Conservation (phyloP, 2,329 filamentous ascomycete genomes). For the Anthostomella pinea region DNA sequence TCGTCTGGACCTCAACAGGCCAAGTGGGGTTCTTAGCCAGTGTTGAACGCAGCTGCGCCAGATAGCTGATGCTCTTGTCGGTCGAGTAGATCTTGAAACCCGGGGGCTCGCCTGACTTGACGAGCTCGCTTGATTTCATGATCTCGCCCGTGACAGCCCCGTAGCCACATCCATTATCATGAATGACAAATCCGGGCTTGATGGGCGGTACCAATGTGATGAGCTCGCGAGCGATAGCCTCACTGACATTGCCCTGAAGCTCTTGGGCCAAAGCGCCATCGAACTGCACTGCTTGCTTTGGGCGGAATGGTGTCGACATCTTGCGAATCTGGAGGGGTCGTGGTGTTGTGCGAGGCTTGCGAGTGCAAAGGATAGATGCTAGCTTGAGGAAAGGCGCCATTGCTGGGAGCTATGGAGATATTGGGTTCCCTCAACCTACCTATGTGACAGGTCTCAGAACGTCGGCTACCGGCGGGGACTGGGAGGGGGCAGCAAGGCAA, state of each 20-base stretch:
- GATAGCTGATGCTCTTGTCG: constrained; percentile 5
- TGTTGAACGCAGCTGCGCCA: constrained; percentile 6
- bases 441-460: too few species aligned
- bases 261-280: constrained; percentile 12
- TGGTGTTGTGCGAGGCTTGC: too few species aligned
- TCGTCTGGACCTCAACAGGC: constrained; percentile 7
- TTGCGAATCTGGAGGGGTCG: too few species aligned
- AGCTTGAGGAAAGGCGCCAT: too few species aligned
- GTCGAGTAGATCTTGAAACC: constrained; percentile 12
- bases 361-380: too few species aligned
- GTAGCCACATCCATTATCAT: constrained; percentile 16
- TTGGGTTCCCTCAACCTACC: too few species aligned
- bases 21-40: constrained; percentile 7
- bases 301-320: constrained; percentile 1
- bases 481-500: too few species aligned
- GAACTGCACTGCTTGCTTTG: constrained; percentile 9
- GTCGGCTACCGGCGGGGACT: too few species aligned
- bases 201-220: constrained; percentile 7
- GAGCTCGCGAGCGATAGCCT: constrained; percentile 10
- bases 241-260: constrained; percentile 14
- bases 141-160: constrained; percentile 11
- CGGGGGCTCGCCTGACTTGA: constrained; percentile 3
- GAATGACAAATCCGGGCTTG: constrained; percentile 7
- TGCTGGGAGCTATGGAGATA: too few species aligned
- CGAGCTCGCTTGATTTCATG: constrained; percentile 6